These are phyloP conservation scores for Curvularia eragrostidis DNA, from an alignment of 2,329 filamentous ascomycete species.

Conservation along the genomic window DNA sequence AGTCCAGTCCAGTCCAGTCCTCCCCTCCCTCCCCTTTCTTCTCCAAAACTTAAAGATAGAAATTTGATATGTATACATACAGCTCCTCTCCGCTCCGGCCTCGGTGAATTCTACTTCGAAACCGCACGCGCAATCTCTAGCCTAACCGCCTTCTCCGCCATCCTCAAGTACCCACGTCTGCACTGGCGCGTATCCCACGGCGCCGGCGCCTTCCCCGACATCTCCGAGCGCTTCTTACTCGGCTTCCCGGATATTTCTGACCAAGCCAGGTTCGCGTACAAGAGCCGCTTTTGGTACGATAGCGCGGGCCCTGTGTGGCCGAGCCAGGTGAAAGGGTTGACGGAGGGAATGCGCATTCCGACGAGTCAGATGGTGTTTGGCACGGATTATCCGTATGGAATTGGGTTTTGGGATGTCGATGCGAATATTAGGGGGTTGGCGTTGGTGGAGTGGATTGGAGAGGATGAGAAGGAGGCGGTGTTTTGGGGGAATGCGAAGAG, in stretches of 20 bases:
- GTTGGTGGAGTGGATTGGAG: slow-evolving; percentile 28
- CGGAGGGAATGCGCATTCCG: slow-evolving; percentile 41
- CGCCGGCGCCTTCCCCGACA: slow-evolving; percentile 48
- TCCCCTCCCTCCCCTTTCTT: neutral
- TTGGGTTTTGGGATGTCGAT: slow-evolving; percentile 48
- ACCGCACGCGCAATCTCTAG: slow-evolving; percentile 46
- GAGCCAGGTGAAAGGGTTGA: slow-evolving; percentile 45
- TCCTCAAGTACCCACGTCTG: slow-evolving; percentile 38
- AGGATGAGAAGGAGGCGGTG: slow-evolving; percentile 36
- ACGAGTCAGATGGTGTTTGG: slow-evolving; percentile 47
- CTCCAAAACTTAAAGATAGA: too few species aligned
- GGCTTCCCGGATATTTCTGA: slow-evolving; percentile 37
- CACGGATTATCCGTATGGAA: slow-evolving; percentile 49
- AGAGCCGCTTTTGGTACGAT: slow-evolving; percentile 47
- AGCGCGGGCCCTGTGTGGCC: slow-evolving; percentile 49
- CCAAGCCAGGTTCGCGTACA: slow-evolving; percentile 38
- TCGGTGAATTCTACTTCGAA: slow-evolving; percentile 50
- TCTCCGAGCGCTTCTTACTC: slow-evolving; percentile 45
- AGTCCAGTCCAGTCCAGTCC: too few species aligned
- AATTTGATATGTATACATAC: too few species aligned
- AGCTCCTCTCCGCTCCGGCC: slow-evolving; percentile 45
- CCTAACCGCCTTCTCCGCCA: slow-evolving; percentile 39
- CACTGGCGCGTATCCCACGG: slow-evolving; percentile 48
- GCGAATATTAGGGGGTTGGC: slow-evolving; percentile 42
- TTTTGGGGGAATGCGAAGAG: slow-evolving; percentile 36